A percentile compares a stretch with the other conserved stretches of the same genome.
Conservation (phyloP, 805 yeast species). For the Martiniozyma abietophila region DNA sequence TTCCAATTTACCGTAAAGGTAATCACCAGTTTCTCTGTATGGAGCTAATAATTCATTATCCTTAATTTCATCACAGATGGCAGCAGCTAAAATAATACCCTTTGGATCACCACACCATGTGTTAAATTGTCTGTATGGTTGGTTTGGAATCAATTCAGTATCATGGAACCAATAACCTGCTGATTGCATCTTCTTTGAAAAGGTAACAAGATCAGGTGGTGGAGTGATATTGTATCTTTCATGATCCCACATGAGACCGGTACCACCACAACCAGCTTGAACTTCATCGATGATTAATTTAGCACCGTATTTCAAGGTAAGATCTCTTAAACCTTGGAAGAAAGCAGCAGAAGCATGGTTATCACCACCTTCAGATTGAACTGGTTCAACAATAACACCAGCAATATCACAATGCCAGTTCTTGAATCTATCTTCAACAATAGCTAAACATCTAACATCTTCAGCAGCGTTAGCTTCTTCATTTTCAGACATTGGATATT, state of each 20-base stretch:
- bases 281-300: constrained; percentile 78
- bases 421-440: constrained; percentile 61
- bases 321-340: constrained; percentile 76
- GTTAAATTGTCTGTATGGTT: constrained; percentile 84
- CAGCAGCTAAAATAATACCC: constrained; percentile 64
- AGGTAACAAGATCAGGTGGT: constrained; percentile 78
- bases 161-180: constrained; percentile 81
- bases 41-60: constrained; percentile 49
- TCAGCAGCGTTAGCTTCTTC: constrained; percentile 68
- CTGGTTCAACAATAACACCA: constrained; percentile 84
- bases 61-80: constrained; percentile 57
- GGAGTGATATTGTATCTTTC: constrained; percentile 71
- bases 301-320: constrained; percentile 62
- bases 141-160: constrained; percentile 62
- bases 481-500: constrained; percentile 78
- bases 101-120: constrained; percentile 94
- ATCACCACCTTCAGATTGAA: constrained; percentile 89
- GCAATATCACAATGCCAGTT: constrained; percentile 75
- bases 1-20: constrained; percentile 50
- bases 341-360: constrained; percentile 71
- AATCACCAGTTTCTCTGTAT: constrained; percentile 56
- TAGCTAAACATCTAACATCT: constrained; percentile 71
- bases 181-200: constrained; percentile 82
- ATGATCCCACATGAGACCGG: constrained; percentile 83
- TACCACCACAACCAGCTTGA: constrained; percentile 85